phyloP scores from a whole-genome alignment of 176 grass and related monocot genomes.

The Zea luxurians region DNA sequence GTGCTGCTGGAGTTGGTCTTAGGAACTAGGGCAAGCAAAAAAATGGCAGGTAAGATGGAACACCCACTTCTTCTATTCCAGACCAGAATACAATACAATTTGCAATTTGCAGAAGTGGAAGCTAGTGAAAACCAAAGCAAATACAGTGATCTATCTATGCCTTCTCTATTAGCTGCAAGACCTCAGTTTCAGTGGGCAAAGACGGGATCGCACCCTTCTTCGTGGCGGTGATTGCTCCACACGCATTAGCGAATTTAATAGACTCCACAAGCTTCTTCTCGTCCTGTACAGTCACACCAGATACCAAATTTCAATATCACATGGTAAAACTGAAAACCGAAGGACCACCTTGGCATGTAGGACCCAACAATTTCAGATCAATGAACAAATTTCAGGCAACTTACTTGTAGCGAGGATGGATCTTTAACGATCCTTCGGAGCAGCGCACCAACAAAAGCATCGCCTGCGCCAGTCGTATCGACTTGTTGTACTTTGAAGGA shows the following conservation, averaged over 20 bases:
- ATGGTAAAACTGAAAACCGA: neutral
- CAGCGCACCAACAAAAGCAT: constrained; percentile 83
- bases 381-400: constrained; percentile 7
- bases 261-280: constrained; percentile 63
- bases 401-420: constrained; percentile 73
- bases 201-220: constrained; percentile 94
- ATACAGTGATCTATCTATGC: constrained; percentile 32
- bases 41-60: constrained; percentile 26
- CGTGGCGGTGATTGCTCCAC: constrained; percentile 78
- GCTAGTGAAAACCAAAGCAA: constrained; percentile 30
- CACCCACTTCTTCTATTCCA: constrained; percentile 31
- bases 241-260: constrained; percentile 75
- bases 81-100: constrained; percentile 52
- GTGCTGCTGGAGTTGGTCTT: too few relatives aligned
- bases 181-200: constrained; percentile 57
- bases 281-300: constrained; percentile 50
- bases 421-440: constrained; percentile 69
- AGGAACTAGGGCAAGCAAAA: constrained; percentile 41
- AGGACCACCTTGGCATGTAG: neutral
- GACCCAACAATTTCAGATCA: neutral
- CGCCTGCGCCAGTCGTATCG: constrained; percentile 91
- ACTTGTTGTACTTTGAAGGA: constrained; percentile 78
- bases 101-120: constrained; percentile 20
- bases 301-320: neutral
- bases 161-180: constrained; percentile 53